Percentiles rank a stretch among this genome's conserved stretches.
Conservation (phyloP, 306 rosid genomes). For the Vicia villosa region DNA sequence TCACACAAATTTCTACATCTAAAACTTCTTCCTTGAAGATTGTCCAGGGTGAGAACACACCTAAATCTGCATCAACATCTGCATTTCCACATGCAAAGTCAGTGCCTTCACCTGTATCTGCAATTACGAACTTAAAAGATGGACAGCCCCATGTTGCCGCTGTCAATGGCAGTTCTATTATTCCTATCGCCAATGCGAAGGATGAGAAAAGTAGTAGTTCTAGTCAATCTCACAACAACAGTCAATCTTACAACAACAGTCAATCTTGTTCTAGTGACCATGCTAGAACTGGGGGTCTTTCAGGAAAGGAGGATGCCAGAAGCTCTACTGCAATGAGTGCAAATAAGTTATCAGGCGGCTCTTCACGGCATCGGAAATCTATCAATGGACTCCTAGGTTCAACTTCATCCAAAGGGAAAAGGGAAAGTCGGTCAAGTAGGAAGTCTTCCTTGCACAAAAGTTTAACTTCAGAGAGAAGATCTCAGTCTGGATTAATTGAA, state of each 20-base stretch:
- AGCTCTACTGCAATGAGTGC: conserved; percentile 73
- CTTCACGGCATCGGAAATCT: conserved; percentile 69
- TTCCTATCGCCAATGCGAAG: conserved; percentile 62
- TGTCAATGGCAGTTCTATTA: conserved; percentile 55
- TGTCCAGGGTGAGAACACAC: conserved; percentile 51
- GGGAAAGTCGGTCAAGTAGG: conserved; percentile 58
- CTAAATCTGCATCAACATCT: conserved; percentile 57
- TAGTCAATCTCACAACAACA: conserved; percentile 75
- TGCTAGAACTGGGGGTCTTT: conserved; percentile 62
- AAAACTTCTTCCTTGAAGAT: conserved; percentile 61
- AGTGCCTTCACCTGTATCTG: conserved; percentile 45
- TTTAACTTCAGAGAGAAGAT: conserved; percentile 34
- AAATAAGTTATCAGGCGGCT: conserved; percentile 60
- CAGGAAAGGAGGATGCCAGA: conserved; percentile 70
- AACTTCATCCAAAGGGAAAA: conserved; percentile 49
- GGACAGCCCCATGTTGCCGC: conserved; percentile 41
- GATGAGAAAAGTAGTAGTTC: conserved; percentile 91
- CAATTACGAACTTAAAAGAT: conserved; percentile 45
- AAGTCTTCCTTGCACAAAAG: conserved; percentile 47
- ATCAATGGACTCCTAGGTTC: conserved; percentile 59
- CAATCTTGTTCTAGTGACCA: conserved; percentile 55
- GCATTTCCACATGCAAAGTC: conserved; percentile 49
- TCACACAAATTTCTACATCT: conserved; percentile 53
- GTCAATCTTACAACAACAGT: conserved; percentile 49
- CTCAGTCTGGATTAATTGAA: conserved; percentile 49